A percentile compares a stretch with the other conserved stretches of the same genome.
Conservation (phyloP, 106 monocot species). For the Allium fistulosum region DNA sequence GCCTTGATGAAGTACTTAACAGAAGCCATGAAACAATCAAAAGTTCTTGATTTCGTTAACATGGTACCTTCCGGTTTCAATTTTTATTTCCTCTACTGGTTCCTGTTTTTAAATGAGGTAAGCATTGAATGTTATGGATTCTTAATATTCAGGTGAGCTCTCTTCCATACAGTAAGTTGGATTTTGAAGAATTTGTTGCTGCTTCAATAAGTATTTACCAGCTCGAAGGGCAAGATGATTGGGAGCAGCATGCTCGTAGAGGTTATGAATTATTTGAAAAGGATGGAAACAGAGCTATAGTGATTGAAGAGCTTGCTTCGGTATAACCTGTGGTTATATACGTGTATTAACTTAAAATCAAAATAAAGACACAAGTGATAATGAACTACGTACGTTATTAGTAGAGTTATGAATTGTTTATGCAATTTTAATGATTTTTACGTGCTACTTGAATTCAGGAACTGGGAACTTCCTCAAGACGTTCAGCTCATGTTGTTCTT, state of each 20-base stretch:
- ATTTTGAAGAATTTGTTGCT: conserved; percentile 95
- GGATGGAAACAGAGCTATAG: conserved; percentile 82
- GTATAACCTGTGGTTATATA: conserved; percentile 27
- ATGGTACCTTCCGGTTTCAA: conserved; percentile 22
- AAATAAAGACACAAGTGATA: no score
- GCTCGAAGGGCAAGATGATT: conserved; percentile 64
- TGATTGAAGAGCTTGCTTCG: conserved; percentile 98
- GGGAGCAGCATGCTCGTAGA: conserved; percentile 87
- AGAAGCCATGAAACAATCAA: conserved; percentile 94
- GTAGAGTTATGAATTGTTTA: no score
- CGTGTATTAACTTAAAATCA: no score
- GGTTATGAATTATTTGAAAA: conserved; percentile 93
- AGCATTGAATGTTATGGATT: no score
- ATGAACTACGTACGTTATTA: no score
- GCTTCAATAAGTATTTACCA: conserved; percentile 78
- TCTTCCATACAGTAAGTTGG: conserved; percentile 81
- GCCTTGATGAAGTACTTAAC: conserved; percentile 72
- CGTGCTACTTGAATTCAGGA: conserved; percentile 28
- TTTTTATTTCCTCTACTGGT: no score
- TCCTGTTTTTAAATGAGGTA: no score
- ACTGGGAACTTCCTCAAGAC: conserved; percentile 73
- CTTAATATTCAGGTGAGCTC: conserved; percentile 56
- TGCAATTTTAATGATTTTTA: no score
- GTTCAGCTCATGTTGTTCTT: conserved; percentile 81
- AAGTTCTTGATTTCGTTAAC: conserved; percentile 84